A percentile compares a stretch with the other conserved stretches of the same genome.
These are phyloP conservation scores for Gracilaria domingensis DNA, from an alignment of 23 red algal species.

Conservation along the genomic window DNA sequence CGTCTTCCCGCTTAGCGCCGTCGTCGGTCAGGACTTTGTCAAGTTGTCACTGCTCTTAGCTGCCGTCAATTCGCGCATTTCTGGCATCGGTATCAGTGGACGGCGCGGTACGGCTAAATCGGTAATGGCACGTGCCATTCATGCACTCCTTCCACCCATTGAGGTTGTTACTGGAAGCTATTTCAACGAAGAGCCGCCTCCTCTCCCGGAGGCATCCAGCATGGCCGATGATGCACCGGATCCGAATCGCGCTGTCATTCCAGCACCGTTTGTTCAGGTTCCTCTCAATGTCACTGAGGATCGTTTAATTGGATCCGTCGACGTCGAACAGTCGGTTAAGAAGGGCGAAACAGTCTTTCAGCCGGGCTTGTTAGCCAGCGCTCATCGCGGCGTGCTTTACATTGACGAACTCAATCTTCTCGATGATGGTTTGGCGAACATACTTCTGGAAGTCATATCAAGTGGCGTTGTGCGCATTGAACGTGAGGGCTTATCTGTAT, in stretches of 20 bases:
- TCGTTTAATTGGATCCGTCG: conserved; percentile 92
- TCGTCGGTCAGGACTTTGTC: conserved; percentile 89
- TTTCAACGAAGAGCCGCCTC: conserved; percentile 78
- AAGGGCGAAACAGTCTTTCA: conserved; percentile 92
- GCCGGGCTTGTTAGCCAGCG: conserved; percentile 93
- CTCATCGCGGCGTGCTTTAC: conserved; percentile 97
- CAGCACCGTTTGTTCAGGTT: conserved; percentile 95
- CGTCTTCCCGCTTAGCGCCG: conserved; percentile 85
- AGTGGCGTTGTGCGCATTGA: conserved; percentile 89
- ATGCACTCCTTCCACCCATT: conserved; percentile 95
- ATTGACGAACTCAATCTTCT: conserved; percentile 99
- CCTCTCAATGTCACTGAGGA: conserved; percentile 98
- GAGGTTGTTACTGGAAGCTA: conserved; percentile 88
- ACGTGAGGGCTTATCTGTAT: conserved; percentile 88
- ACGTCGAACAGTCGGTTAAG: conserved; percentile 87
- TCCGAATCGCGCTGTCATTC: conserved; percentile 66
- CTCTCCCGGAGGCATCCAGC: neutral
- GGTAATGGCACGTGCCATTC: conserved; percentile 95
- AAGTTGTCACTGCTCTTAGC: conserved; percentile 94
- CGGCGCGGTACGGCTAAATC: conserved; percentile 95
- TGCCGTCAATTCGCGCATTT: conserved; percentile 84
- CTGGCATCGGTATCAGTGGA: conserved; percentile 88
- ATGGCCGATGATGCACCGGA: conserved; percentile 35
- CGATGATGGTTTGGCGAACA: conserved; percentile 91
- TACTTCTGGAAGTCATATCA: conserved; percentile 88